These are phyloP conservation scores for Claviceps sorghi DNA, from an alignment of 2,329 filamentous ascomycete genomes.

Conservation along the genomic window DNA sequence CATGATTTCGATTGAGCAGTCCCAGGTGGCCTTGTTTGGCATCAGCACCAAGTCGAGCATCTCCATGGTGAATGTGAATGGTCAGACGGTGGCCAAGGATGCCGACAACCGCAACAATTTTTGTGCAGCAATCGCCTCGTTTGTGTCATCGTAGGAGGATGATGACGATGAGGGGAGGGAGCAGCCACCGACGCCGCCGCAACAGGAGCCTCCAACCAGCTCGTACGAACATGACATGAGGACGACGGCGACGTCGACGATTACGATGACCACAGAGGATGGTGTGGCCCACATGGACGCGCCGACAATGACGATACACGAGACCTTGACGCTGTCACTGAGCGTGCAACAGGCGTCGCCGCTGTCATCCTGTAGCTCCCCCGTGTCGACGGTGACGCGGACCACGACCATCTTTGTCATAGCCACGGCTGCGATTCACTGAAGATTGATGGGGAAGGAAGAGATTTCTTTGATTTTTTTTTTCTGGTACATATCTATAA, in stretches of 20 bases:
- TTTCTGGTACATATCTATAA: constrained; percentile 9
- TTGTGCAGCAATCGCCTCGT: constrained; percentile 45
- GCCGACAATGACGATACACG: not conserved
- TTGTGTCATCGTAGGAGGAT: constrained; percentile 18
- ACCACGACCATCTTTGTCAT: constrained; percentile 11
- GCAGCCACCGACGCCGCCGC: not conserved
- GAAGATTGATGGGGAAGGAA: constrained; percentile 8
- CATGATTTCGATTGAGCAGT: constrained; percentile 60
- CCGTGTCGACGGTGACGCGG: constrained; percentile 8
- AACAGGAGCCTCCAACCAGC: not conserved
- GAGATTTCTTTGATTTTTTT: no score
- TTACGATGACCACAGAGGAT: not conserved
- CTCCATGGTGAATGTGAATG: constrained; percentile 57
- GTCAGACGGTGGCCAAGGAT: constrained; percentile 36
- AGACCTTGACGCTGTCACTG: not conserved
- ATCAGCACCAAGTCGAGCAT: constrained; percentile 60
- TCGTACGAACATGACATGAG: not conserved
- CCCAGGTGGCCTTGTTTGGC: constrained; percentile 49
- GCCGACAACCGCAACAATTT: constrained; percentile 51
- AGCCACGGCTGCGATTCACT: constrained; percentile 6
- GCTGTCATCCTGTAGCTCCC: constrained; percentile 2
- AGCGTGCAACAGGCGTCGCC: not conserved
- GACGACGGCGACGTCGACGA: not conserved
- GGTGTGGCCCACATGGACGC: not conserved
- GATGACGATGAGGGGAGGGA: constrained; percentile 3